Base-by-base conservation (phyloP, 306 rosid genomes). In the Heteromeles arbutifolia region DNA sequence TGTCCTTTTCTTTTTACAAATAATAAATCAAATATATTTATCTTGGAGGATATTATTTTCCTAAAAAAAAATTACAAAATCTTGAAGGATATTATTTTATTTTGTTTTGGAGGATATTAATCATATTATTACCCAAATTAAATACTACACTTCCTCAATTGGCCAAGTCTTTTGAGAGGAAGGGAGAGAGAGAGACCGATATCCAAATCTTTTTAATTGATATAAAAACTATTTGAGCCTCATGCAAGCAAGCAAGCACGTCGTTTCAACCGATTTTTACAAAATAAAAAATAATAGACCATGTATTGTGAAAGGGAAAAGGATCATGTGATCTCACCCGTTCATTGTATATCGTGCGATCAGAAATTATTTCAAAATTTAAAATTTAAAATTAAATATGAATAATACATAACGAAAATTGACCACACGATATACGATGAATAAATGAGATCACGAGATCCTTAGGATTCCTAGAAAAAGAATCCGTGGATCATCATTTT, bases 191-290 rank as follows among this genome's bases (percentile, higher is more conserved):
- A 11, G 54, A 48, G 21, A 53, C 4, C n/a, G 62, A 61, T 62
- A 70, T 66, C 72, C 62, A 64, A 81, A 69, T 81, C 54, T 78
- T 68, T 50, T 39, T 70, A 45, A 22, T 64, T 21, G 69, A 37
- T 25, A 8, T 18, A 21, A 62, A 45, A 70, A 28, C 45, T 53
- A 31, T 84, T 84, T 81, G 83, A 78, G 80, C 26, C 81, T 72
- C 70, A 81, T 78, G 85, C 83, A 81, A 71, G 21, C 64, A 84
- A 81, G 85, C 83, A 81, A 75, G 25, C 68, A 53, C 68, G 72
- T 59, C 82, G 57, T 63, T 63, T 29, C 43, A 63, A 18, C 41
- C 41, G 3, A 14, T 14, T 15, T 26, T 61, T 14, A 26, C 34
- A 61, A 37, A 21, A 19, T 67, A 58, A 22, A 22, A 10, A 48